A percentile compares a stretch with the other conserved stretches of the same genome.
These are phyloP conservation scores for Cryphonectria japonica DNA, from an alignment of 2,329 filamentous ascomycete genomes.

Conservation along the genomic window DNA sequence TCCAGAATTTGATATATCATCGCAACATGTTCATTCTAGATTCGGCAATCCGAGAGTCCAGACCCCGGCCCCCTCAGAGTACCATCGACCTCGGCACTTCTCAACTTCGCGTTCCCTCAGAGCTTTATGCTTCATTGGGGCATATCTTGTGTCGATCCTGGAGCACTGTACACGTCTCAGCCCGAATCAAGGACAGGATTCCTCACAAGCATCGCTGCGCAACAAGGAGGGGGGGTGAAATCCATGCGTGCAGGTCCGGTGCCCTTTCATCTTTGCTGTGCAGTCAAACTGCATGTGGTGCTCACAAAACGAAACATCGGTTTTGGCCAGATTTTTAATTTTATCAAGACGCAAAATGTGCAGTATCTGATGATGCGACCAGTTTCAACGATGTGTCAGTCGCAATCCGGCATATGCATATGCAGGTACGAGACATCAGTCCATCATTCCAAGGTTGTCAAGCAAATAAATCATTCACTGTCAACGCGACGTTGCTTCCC, in stretches of 20 bases:
- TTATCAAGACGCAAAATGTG: not conserved
- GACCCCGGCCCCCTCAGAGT: not conserved
- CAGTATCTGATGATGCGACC: not conserved
- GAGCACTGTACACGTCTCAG: not conserved
- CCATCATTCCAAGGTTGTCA: not conserved
- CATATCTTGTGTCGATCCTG: not conserved
- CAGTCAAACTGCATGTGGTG: not conserved
- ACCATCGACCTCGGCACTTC: not conserved
- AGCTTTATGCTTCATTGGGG: not conserved
- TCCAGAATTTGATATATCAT: not conserved
- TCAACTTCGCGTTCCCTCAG: not conserved
- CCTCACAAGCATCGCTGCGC: not conserved
- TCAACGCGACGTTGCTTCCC: not conserved
- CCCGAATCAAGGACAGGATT: not conserved
- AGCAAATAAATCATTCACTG: not conserved
- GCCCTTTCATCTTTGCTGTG: not conserved
- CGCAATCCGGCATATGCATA: not conserved
- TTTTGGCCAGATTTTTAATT: not conserved
- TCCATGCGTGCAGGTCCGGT: not conserved
- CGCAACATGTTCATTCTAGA: not conserved
- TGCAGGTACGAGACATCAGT: not conserved
- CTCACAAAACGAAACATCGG: not conserved
- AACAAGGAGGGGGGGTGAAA: not conserved
- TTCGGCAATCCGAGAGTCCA: not conserved
- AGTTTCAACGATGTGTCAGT: not conserved